Base-by-base conservation (phyloP, 2,329 filamentous ascomycete genomes). In the Sporothrix phasma region DNA sequence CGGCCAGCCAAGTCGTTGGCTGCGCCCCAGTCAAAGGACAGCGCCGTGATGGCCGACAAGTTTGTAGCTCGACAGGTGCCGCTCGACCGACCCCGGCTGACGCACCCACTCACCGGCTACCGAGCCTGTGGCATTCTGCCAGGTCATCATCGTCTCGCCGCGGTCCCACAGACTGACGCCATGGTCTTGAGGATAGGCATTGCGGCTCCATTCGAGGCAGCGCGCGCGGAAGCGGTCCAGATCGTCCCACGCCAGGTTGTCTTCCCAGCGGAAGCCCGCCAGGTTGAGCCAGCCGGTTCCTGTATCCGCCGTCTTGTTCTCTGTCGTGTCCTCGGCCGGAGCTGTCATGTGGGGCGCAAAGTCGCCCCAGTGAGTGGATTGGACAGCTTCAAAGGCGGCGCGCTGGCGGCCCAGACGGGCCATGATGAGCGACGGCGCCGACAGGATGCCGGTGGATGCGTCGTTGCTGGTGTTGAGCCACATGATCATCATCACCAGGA, bases 181-280 rank as follows among this genome's bases (percentile, higher is more conserved):
- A 13, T 69, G 47, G 8, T 41, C 37, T 19, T 34, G 22, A 8
- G 65, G 76, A 49, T 78, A 76, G 5, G 80, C 81, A 70, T 82
- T 79, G 61, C 76, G 79, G 68, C 81, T 86, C 73, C 82, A 87
- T 69, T 86, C 79, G 63, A 83, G 78, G 63, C 86, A 89, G 68
- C 83, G 82, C 66, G 86, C 76, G 72, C 84, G 85, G 65, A 92
- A 90, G 1, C 78, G 76, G 0, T 79, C 78, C 24, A 97, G 77
- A 64, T 91, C 80, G 39, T 87, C 82, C 92, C 92, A 97, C 1
- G 84, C 87, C 74, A 89, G 90, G 4, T 83, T 85, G 75, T 96
- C 89, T 22, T 85, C 81, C 54, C 84, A 77, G 58, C 88, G 83
- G 66, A 95, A 86, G 0, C 93, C 93, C 2, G 89, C 89, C 61